Conservation (phyloP, 2,329 filamentous ascomycete genomes). For the Epichloe aotearoae region DNA sequence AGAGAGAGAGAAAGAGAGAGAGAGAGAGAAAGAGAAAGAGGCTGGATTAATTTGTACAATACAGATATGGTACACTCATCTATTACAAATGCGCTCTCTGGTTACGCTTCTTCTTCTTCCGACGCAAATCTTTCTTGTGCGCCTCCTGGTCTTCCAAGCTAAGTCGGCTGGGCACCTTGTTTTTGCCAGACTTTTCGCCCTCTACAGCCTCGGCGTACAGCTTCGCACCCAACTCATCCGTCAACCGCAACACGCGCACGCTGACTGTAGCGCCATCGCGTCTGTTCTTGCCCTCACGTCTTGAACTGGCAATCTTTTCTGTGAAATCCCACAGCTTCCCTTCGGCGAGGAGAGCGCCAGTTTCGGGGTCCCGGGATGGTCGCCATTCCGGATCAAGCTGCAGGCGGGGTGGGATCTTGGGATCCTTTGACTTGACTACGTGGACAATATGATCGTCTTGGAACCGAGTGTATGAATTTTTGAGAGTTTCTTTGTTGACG, state of each 20-base stretch:
- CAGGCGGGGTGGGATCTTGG: conserved; percentile 47
- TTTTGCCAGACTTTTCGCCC: conserved; percentile 22
- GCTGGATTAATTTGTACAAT: background rate
- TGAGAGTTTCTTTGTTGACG: conserved; percentile 94
- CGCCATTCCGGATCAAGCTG: conserved; percentile 64
- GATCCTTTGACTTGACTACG: conserved; percentile 54
- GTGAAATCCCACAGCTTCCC: conserved; percentile 87
- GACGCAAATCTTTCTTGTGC: conserved; percentile 31
- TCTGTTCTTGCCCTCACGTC: conserved; percentile 89
- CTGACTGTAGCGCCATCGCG: conserved; percentile 86
- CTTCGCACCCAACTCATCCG: conserved; percentile 56
- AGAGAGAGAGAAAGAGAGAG: no score
- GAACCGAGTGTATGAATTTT: conserved; percentile 81
- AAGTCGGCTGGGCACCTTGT: conserved; percentile 27
- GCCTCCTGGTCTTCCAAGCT: conserved; percentile 36
- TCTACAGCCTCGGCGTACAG: conserved; percentile 49
- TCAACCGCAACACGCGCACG: conserved; percentile 63
- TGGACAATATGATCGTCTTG: conserved; percentile 82
- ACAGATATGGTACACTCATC: background rate
- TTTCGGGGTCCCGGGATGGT: conserved; percentile 49
- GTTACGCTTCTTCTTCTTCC: conserved; percentile 33
- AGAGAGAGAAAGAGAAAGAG: background rate
- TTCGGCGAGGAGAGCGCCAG: conserved; percentile 48
- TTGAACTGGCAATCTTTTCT: conserved; percentile 68
- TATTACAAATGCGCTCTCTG: conserved; percentile 36